Percentiles rank a stretch among this genome's conserved stretches.
These are phyloP conservation scores for Irpex sp. DNA, from an alignment of 1,284 basidiomycete species.

Conservation along the genomic window DNA sequence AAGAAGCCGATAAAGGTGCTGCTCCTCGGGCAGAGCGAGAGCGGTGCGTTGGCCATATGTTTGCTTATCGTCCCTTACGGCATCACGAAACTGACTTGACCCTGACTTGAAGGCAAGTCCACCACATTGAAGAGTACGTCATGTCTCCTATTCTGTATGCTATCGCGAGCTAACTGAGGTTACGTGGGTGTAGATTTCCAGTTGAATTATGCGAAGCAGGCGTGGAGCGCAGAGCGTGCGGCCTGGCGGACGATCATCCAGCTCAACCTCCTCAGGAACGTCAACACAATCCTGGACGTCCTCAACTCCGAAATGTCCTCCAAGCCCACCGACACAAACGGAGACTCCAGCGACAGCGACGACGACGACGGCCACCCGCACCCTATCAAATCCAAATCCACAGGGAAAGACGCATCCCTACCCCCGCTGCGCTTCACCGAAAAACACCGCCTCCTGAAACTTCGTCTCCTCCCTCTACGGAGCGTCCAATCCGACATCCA, in stretches of 20 bases:
- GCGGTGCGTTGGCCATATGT: slow-evolving; percentile 39
- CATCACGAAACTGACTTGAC: neutral
- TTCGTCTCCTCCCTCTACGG: slow-evolving; percentile 54
- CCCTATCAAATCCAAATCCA: neutral
- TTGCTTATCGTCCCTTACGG: neutral
- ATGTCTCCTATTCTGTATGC: neutral
- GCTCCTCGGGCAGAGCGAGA: slow-evolving; percentile 70
- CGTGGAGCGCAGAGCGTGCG: slow-evolving; percentile 64
- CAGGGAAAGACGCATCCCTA: slow-evolving; percentile 21
- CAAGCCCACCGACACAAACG: slow-evolving; percentile 8
- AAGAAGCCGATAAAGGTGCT: slow-evolving; percentile 52
- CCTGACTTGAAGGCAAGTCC: slow-evolving; percentile 38
- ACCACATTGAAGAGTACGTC: slow-evolving; percentile 48
- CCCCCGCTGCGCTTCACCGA: slow-evolving; percentile 51
- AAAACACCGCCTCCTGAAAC: slow-evolving; percentile 53
- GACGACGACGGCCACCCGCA: slow-evolving; percentile 26
- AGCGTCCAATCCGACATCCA: slow-evolving; percentile 60
- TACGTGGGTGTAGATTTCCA: slow-evolving; percentile 60
- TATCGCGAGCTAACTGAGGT: neutral
- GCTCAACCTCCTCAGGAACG: slow-evolving; percentile 70
- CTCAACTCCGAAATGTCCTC: slow-evolving; percentile 49
- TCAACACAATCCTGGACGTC: slow-evolving; percentile 55
- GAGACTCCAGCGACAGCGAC: slow-evolving; percentile 20
- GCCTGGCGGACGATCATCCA: slow-evolving; percentile 75
- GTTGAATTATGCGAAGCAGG: slow-evolving; percentile 57